Evolutionary conservation across 2,329 filamentous ascomycete species (phyloP).

Genomic region (Aureobasidium leucospermi): DNA sequence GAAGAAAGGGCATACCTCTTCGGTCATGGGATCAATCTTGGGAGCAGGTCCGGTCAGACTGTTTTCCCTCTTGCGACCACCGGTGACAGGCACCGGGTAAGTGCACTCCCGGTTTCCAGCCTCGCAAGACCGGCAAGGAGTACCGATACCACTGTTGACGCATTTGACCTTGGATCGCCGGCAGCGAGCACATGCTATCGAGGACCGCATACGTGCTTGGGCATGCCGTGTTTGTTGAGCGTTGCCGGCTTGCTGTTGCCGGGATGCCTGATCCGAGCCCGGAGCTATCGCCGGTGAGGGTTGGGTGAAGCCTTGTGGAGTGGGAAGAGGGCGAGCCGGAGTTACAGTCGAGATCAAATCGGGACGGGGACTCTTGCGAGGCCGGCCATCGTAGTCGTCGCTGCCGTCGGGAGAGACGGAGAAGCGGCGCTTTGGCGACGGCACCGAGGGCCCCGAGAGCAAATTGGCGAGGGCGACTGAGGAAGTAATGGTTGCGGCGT

Average conservation of each 20-base stretch:
- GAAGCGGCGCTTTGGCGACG: conserved; percentile 12
- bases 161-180: conserved; percentile 81
- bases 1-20: neutral
- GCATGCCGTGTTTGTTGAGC: conserved; percentile 11
- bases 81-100: conserved; percentile 52
- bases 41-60: conserved; percentile 11
- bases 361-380: conserved; percentile 9
- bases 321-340: neutral
- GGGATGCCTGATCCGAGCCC: neutral
- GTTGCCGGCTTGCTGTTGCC: neutral
- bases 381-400: conserved; percentile 10
- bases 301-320: neutral
- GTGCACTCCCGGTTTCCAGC: conserved; percentile 64
- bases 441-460: conserved; percentile 11
- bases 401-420: conserved; percentile 11
- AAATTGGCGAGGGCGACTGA: conserved; percentile 11
- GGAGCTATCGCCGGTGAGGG: neutral
- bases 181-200: conserved; percentile 70
- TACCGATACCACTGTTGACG: conserved; percentile 66
- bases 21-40: neutral
- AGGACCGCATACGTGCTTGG: conserved; percentile 57
- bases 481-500: conserved; percentile 14
- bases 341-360: neutral
- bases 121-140: conserved; percentile 67
- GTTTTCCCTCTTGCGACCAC: conserved; percentile 20